Conservation (phyloP, 768 basidiomycete genomes). For the Chlorophyllum brunneum region DNA sequence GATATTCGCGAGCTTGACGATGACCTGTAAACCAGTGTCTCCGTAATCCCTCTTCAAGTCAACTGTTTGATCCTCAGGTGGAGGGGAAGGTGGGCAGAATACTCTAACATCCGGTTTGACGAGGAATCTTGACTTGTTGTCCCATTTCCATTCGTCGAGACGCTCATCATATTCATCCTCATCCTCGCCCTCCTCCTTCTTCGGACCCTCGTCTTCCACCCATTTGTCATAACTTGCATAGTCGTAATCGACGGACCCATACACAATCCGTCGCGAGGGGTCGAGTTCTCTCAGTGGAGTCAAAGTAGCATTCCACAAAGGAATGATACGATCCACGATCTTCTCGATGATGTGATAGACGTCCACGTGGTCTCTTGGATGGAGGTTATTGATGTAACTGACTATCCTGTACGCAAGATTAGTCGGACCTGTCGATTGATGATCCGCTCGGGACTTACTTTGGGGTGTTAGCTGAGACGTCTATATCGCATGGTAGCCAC, state of each 20-base stretch:
- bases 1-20: conserved; percentile 21
- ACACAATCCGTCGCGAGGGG: background rate
- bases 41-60: conserved; percentile 11
- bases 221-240: background rate
- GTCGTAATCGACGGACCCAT: background rate
- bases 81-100: background rate
- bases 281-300: background rate
- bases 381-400: conserved; percentile 34
- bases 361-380: conserved; percentile 18
- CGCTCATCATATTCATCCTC: background rate
- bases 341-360: conserved; percentile 21
- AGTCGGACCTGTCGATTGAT: background rate
- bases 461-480: conserved; percentile 13
- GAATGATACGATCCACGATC: conserved; percentile 21
- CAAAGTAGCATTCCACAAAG: conserved; percentile 21
- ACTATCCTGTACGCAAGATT: conserved; percentile 11
- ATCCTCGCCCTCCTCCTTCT: background rate
- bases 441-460: conserved; percentile 13
- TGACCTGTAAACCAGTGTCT: conserved; percentile 16
- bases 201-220: background rate
- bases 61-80: background rate
- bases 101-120: background rate
- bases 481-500: conserved; percentile 16
- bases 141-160: background rate
- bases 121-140: background rate